phyloP scores from a whole-genome alignment of 2,329 filamentous ascomycete species.

The Pestalotiopsis sp. region DNA sequence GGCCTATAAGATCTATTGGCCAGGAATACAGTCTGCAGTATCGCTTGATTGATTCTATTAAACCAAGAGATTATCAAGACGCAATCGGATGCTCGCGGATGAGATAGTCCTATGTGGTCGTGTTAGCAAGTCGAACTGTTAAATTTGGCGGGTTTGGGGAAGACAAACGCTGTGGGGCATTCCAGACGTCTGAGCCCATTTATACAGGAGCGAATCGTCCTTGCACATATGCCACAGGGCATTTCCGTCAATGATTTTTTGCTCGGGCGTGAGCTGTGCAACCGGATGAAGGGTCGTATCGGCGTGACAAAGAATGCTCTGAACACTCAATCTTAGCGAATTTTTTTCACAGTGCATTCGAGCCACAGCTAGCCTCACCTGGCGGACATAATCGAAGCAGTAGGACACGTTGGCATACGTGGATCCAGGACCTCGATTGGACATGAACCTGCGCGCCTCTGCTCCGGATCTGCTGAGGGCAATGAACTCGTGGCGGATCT shows the following conservation, averaged over 20 bases:
- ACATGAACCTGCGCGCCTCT: neutral
- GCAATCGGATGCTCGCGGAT: neutral
- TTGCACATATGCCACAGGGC: neutral
- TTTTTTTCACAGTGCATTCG: neutral
- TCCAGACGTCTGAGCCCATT: neutral
- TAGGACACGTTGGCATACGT: neutral
- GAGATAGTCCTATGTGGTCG: neutral
- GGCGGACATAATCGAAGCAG: neutral
- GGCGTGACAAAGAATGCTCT: neutral
- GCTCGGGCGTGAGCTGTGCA: neutral
- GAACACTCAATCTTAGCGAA: neutral
- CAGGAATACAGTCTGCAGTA: neutral
- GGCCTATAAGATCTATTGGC: accelerated
- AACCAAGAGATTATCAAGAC: neutral
- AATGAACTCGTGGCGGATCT: neutral
- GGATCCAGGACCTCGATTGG: neutral
- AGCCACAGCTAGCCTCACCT: neutral
- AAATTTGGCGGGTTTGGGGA: neutral
- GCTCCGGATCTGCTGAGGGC: neutral
- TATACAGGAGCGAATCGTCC: neutral
- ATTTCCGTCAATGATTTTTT: neutral
- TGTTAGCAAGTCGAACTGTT: neutral
- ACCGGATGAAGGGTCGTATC: neutral
- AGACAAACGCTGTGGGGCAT: neutral
- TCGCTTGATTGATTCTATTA: neutral